These are phyloP conservation scores for Amaranthus tricolor DNA, from an alignment of 179 eudicot genomes.

Conservation along the genomic window DNA sequence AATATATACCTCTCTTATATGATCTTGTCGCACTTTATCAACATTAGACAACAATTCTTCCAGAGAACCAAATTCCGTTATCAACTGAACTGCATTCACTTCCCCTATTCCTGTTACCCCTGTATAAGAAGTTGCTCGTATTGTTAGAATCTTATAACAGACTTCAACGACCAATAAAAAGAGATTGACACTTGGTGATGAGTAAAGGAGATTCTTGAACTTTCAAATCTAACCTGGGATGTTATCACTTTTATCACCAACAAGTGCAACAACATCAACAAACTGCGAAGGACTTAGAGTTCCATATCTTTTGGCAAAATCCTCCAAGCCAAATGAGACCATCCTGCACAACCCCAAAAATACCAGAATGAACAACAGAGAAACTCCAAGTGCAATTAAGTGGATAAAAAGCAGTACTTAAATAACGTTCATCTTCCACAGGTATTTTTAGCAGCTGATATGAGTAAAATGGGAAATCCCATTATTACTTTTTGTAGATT, in stretches of 20 bases:
- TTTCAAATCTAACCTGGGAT: slow-evolving; percentile 65
- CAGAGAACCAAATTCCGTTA: slow-evolving; percentile 79
- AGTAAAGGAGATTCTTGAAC: slow-evolving; percentile 7
- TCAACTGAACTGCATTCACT: slow-evolving; percentile 79
- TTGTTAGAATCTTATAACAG: not conserved
- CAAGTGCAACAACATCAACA: slow-evolving; percentile 86
- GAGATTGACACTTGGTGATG: not conserved
- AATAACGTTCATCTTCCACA: too few species aligned
- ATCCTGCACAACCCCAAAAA: slow-evolving; percentile 47
- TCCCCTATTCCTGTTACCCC: slow-evolving; percentile 92
- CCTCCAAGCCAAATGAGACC: slow-evolving; percentile 93
- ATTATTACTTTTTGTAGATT: too few species aligned
- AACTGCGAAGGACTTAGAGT: slow-evolving; percentile 67
- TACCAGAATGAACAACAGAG: not conserved
- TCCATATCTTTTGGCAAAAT: slow-evolving; percentile 83
- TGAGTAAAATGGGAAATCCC: too few species aligned
- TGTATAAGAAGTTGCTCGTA: slow-evolving; percentile 30
- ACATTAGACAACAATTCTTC: slow-evolving; percentile 66
- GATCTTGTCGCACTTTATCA: slow-evolving; percentile 66
- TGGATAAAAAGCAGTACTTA: too few species aligned
- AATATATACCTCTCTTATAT: slow-evolving; percentile 62
- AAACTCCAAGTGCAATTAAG: not conserved
- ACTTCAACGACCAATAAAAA: not conserved
- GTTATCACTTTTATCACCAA: slow-evolving; percentile 92
- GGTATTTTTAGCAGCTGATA: too few species aligned